These are phyloP conservation scores for Penstemon eatonii DNA, from an alignment of 257 asterid genomes.

Conservation along the genomic window DNA sequence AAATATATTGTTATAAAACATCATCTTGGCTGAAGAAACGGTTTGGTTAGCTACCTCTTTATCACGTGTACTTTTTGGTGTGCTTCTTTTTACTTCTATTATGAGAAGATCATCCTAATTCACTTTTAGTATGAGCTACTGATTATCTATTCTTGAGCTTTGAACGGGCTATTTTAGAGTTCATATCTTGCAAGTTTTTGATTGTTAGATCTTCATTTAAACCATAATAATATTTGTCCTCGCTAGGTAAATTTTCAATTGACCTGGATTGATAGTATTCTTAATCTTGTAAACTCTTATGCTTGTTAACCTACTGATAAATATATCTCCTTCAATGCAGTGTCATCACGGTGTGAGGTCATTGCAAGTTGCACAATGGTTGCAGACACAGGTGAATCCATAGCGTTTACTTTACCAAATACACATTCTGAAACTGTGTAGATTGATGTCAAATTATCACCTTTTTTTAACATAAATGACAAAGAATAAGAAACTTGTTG, in stretches of 20 bases:
- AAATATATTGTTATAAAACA: conserved; percentile 4
- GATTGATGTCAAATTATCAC: neutral
- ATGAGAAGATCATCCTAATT: neutral
- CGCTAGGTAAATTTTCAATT: neutral
- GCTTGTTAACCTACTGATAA: conserved; percentile 17
- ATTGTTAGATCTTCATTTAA: neutral
- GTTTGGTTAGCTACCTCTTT: conserved; percentile 12
- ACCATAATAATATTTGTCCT: conserved; percentile 7
- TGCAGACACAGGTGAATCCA: conserved; percentile 79
- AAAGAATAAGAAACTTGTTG: neutral
- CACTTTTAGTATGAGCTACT: conserved; percentile 1
- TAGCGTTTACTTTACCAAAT: conserved; percentile 18
- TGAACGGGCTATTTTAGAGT: neutral
- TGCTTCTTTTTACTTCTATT: neutral
- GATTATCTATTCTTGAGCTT: conserved; percentile 12
- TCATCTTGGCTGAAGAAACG: conserved; percentile 15
- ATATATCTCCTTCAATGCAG: conserved; percentile 44
- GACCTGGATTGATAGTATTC: neutral
- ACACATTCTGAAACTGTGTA: neutral
- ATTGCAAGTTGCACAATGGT: conserved; percentile 91
- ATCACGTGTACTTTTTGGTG: neutral
- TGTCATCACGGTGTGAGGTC: conserved; percentile 97
- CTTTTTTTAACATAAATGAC: conserved; percentile 1
- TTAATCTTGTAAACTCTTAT: neutral
- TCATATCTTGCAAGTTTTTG: neutral